Conservation (phyloP, 768 basidiomycete genomes). For the Gloeophyllum trabeum region DNA sequence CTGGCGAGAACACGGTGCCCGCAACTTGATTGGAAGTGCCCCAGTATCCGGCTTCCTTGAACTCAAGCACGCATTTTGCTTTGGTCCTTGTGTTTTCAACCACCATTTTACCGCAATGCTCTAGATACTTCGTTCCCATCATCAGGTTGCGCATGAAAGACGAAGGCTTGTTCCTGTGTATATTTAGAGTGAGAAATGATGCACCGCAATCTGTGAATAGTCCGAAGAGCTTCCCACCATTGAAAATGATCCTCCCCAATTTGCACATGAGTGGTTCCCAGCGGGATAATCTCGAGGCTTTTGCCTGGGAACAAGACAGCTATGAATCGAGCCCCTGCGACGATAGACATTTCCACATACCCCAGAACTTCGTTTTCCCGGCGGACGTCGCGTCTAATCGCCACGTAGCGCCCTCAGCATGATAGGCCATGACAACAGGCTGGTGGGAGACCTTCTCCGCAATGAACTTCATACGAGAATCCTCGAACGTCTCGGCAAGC, state of each 20-base stretch:
- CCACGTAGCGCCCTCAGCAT: constrained; percentile 75
- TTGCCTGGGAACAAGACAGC: constrained; percentile 43
- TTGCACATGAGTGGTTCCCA: constrained; percentile 56
- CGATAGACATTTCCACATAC: constrained; percentile 29
- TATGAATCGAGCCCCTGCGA: constrained; percentile 7
- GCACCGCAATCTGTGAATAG: no score
- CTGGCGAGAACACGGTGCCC: constrained; percentile 42
- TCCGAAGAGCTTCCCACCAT: constrained; percentile 38
- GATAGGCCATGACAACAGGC: constrained; percentile 77
- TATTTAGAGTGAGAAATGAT: no score
- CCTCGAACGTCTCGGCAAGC: constrained; percentile 84
- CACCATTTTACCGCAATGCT: constrained; percentile 72
- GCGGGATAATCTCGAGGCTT: constrained; percentile 77
- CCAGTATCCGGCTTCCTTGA: constrained; percentile 82
- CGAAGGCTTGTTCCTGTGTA: constrained; percentile 78
- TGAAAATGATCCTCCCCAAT: constrained; percentile 59
- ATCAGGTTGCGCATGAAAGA: constrained; percentile 85
- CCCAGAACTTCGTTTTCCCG: constrained; percentile 87
- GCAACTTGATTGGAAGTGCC: constrained; percentile 64
- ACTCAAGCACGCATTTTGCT: constrained; percentile 61
- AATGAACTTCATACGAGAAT: constrained; percentile 67
- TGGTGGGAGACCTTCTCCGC: constrained; percentile 85
- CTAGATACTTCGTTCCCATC: constrained; percentile 86
- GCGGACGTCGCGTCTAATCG: constrained; percentile 63
- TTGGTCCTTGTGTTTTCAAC: constrained; percentile 51